phyloP scores from a whole-genome alignment of 202 grass and related monocot species.

The Elaeis oleifera region DNA sequence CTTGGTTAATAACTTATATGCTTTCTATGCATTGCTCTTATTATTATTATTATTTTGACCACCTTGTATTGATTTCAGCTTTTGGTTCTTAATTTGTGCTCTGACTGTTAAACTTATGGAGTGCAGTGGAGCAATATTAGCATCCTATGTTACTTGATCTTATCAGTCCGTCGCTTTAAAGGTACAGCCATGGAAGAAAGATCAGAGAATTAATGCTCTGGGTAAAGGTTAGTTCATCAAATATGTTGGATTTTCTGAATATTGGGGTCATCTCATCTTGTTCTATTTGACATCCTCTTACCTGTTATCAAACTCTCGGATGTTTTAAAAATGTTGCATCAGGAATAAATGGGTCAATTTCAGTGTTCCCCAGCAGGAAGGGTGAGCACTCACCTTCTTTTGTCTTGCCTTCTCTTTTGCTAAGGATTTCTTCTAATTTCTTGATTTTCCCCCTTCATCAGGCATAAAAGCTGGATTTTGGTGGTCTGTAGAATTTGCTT shows the following conservation, averaged over 20 bases:
- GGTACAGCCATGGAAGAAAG: slow-evolving; percentile 21
- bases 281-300: too few species aligned
- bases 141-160: slow-evolving; percentile 46
- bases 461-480: too few species aligned
- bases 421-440: too few species aligned
- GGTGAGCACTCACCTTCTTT: too few species aligned
- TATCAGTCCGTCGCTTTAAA: slow-evolving; percentile 18
- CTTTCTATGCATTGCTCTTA: not conserved
- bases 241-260: slow-evolving; percentile 2
- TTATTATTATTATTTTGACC: not conserved
- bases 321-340: too few species aligned
- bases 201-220: slow-evolving; percentile 35
- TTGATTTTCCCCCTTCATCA: too few species aligned
- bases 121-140: slow-evolving; percentile 49
- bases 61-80: not conserved
- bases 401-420: too few species aligned
- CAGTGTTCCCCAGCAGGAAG: too few species aligned
- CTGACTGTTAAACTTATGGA: slow-evolving; percentile 9
- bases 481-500: too few species aligned
- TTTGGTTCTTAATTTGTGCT: not conserved
- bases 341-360: too few species aligned
- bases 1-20: not conserved
- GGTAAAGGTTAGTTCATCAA: not conserved
- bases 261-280: too few species aligned
- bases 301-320: too few species aligned